phyloP scores from a whole-genome alignment of 257 asterid species.

The Ocimum tenuiflorum region DNA sequence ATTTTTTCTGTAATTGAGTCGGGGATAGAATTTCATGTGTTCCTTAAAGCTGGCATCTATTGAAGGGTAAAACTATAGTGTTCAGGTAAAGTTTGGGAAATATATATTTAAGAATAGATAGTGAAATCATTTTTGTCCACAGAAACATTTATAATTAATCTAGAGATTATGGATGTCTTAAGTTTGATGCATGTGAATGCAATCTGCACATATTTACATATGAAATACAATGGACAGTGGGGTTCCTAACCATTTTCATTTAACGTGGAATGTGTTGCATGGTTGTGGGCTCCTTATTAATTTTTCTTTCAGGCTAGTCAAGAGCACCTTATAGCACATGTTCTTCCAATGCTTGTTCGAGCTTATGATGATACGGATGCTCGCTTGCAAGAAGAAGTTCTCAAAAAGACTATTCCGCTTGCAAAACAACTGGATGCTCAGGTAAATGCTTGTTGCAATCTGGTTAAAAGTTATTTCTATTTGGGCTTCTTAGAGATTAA shows the following conservation, averaged over 20 bases:
- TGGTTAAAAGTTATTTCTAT: constrained; percentile 8
- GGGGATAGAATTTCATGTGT: constrained; percentile 18
- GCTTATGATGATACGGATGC: constrained; percentile 95
- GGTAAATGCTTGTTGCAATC: constrained; percentile 39
- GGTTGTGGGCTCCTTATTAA: constrained; percentile 7
- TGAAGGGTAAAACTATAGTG: too few relatives aligned
- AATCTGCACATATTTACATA: background rate
- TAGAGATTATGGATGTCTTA: too few relatives aligned
- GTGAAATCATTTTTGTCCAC: too few relatives aligned
- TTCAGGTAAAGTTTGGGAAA: too few relatives aligned
- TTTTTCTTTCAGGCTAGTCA: constrained; percentile 80
- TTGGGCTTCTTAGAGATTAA: constrained; percentile 1
- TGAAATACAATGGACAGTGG: background rate
- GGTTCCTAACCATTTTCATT: constrained; percentile 23
- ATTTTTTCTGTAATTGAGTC: background rate
- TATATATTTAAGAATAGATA: too few relatives aligned
- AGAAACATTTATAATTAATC: too few relatives aligned
- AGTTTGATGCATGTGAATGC: background rate
- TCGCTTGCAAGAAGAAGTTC: constrained; percentile 98
- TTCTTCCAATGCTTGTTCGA: constrained; percentile 87
- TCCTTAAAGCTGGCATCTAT: background rate
- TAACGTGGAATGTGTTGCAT: too few relatives aligned
- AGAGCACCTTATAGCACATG: constrained; percentile 71
- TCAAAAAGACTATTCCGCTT: constrained; percentile 67
- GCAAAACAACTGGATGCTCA: constrained; percentile 82